Conservation (phyloP, 2,329 filamentous ascomycete genomes). For the Dothideomycetes sp. region DNA sequence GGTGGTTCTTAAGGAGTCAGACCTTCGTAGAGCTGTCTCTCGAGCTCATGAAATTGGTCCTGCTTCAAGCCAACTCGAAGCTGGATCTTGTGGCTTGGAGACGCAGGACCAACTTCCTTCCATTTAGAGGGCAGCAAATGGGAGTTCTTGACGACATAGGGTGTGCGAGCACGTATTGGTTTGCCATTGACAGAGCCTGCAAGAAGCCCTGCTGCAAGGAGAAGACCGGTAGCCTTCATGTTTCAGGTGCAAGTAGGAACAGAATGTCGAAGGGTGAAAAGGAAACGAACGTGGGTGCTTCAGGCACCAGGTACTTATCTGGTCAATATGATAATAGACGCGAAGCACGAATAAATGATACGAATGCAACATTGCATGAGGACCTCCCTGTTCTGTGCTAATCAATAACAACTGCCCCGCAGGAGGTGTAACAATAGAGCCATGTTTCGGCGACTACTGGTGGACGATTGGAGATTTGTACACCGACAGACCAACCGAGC, state of each 20-base stretch:
- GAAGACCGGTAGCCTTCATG: conserved; percentile 6
- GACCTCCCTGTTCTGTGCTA: no score
- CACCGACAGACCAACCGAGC: no score
- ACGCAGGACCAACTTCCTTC: conserved; percentile 36
- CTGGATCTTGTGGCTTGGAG: conserved; percentile 38
- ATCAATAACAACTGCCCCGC: no score
- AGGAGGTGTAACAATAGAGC: no score
- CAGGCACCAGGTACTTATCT: no score
- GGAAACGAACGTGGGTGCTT: no score
- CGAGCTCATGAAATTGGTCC: conserved; percentile 42
- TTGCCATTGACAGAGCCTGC: conserved; percentile 1
- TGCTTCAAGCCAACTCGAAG: conserved; percentile 51
- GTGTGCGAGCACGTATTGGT: conserved; percentile 17
- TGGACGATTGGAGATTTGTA: no score
- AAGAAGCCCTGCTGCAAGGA: conserved; percentile 7
- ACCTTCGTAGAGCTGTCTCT: conserved; percentile 44
- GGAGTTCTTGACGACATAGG: conserved; percentile 45
- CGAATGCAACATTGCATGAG: no score
- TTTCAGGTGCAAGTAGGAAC: neutral
- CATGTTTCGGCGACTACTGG: no score
- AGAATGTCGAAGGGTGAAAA: neutral
- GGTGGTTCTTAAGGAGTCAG: conserved; percentile 10
- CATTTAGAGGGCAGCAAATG: conserved; percentile 42
- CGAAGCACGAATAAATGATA: no score
- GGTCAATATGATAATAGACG: no score